Conservation (phyloP, 345 rosid genomes). For the Ceriops zippeliana region DNA sequence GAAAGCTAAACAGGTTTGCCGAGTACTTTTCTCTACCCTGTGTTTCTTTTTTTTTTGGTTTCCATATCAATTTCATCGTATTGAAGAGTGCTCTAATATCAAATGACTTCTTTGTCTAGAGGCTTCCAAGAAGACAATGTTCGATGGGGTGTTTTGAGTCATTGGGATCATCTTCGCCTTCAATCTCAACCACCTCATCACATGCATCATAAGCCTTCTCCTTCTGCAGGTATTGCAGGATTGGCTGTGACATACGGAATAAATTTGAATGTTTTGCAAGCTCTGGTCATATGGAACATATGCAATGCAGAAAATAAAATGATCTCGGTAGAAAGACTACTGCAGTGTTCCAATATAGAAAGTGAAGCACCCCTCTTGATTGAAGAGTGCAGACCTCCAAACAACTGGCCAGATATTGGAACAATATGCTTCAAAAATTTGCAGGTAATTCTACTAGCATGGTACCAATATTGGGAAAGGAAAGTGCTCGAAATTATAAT, state of each 20-base stretch:
- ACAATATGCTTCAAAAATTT: conserved; percentile 64
- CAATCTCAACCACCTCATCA: no score
- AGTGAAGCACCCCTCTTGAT: conserved; percentile 71
- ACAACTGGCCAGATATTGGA: conserved; percentile 85
- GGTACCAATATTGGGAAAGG: background rate
- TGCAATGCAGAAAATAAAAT: conserved; percentile 92
- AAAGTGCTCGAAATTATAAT: background rate
- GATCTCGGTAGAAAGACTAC: conserved; percentile 86
- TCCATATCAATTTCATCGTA: no score
- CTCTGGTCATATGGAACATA: conserved; percentile 78
- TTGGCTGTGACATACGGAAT: conserved; percentile 88
- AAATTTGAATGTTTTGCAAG: conserved; percentile 81
- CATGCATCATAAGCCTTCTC: background rate
- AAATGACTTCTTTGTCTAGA: no score
- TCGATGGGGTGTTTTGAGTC: no score
- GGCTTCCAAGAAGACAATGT: no score
- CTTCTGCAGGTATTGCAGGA: conserved; percentile 78
- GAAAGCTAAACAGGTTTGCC: no score
- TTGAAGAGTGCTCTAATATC: no score
- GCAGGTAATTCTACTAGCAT: conserved; percentile 41
- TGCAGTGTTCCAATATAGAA: conserved; percentile 69
- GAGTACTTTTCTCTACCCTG: no score
- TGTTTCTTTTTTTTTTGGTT: no score
- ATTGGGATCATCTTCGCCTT: no score
- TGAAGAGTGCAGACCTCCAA: conserved; percentile 56